Percentiles rank a stretch among this genome's conserved stretches.
Conservation (phyloP, 73 alveolate genomes). For the Paramecium tetraurelia region DNA sequence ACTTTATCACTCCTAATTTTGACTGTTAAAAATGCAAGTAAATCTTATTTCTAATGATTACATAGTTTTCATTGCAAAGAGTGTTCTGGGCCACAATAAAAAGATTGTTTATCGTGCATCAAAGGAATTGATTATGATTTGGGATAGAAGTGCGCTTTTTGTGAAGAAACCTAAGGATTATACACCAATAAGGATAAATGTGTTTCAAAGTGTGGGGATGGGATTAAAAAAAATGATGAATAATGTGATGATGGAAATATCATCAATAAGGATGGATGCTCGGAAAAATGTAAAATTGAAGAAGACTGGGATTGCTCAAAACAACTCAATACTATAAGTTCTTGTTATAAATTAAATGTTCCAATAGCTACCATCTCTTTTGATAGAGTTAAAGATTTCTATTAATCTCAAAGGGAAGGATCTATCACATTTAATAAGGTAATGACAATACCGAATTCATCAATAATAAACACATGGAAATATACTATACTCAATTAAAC, state of each 20-base stretch:
- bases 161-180: constrained; percentile 26
- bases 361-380: neutral
- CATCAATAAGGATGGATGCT: neutral
- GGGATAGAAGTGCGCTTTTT: neutral
- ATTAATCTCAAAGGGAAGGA: neutral
- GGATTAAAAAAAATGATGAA: neutral
- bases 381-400: neutral
- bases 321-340: neutral
- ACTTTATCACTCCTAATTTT: neutral
- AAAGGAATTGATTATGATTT: constrained; percentile 48
- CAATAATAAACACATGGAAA: neutral
- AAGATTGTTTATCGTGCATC: neutral
- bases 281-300: neutral
- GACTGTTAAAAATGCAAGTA: constrained; percentile 11
- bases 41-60: neutral
- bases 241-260: constrained; percentile 39
- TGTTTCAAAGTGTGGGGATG: constrained; percentile 46
- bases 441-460: neutral
- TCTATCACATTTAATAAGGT: neutral
- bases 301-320: neutral
- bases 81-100: neutral
- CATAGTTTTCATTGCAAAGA: neutral
- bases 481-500: neutral
- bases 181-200: neutral
- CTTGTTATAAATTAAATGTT: neutral